Conservation (phyloP, 495 filamentous ascomycete genomes). For the Penicillium canariense region DNA sequence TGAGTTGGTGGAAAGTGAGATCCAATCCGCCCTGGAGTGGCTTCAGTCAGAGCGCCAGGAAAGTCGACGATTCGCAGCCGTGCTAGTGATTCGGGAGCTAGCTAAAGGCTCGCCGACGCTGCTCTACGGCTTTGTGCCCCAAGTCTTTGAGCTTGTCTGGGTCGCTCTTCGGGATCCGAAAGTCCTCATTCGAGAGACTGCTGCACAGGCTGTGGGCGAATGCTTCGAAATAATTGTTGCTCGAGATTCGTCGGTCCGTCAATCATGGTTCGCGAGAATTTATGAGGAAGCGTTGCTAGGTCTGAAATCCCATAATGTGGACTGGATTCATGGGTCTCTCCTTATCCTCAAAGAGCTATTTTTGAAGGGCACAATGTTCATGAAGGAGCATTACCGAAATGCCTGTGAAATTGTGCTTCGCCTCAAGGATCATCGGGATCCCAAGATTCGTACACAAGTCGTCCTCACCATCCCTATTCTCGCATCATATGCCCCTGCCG, state of each 20-base stretch:
- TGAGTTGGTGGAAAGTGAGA: slow-evolving; percentile 93
- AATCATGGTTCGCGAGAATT: slow-evolving; percentile 83
- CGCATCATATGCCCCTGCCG: slow-evolving; percentile 85
- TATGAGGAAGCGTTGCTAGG: slow-evolving; percentile 77
- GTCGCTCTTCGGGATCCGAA: slow-evolving; percentile 86
- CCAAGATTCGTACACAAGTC: slow-evolving; percentile 81
- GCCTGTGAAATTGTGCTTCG: slow-evolving; percentile 87
- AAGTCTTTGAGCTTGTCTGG: slow-evolving; percentile 93
- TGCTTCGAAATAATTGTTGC: slow-evolving; percentile 93
- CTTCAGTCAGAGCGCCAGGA: slow-evolving; percentile 93
- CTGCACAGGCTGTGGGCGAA: slow-evolving; percentile 84
- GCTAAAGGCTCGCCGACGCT: slow-evolving; percentile 88
- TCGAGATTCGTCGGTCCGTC: slow-evolving; percentile 78
- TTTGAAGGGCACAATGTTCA: slow-evolving; percentile 95
- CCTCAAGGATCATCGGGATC: slow-evolving; percentile 87
- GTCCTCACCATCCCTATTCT: slow-evolving; percentile 86
- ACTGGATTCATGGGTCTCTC: slow-evolving; percentile 87
- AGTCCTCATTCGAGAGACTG: slow-evolving; percentile 85
- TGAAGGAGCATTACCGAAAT: slow-evolving; percentile 84
- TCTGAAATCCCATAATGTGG: slow-evolving; percentile 73
- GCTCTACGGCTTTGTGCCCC: slow-evolving; percentile 85
- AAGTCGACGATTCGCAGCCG: slow-evolving; percentile 85
- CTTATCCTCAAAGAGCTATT: slow-evolving; percentile 88
- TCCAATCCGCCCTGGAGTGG: slow-evolving; percentile 92
- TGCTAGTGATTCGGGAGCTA: slow-evolving; percentile 84